Evolutionary conservation across 2,329 filamentous ascomycete species (phyloP).

Genomic region (Lojkania enalia): DNA sequence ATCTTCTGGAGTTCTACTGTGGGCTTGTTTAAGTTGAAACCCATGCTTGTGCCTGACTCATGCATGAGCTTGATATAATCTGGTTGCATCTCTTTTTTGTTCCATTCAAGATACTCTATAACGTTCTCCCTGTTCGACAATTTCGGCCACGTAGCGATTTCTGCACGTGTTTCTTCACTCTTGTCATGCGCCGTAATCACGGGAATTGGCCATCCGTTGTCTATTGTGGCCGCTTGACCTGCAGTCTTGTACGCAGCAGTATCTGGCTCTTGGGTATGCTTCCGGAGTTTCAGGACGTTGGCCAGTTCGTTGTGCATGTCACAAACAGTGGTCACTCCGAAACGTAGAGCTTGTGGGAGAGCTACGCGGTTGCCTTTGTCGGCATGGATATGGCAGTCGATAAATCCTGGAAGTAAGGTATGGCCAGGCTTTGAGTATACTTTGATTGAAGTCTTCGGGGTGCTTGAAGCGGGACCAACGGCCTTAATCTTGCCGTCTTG

Average conservation of each 20-base stretch:
- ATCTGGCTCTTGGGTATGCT: slow-evolving; percentile 32
- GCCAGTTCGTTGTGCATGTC: slow-evolving; percentile 51
- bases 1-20: slow-evolving; percentile 50
- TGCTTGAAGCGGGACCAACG: slow-evolving; percentile 25
- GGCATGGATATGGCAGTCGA: slow-evolving; percentile 56
- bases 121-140: slow-evolving; percentile 49
- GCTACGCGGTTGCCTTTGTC: slow-evolving; percentile 46
- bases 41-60: slow-evolving; percentile 50
- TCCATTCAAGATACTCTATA: slow-evolving; percentile 47
- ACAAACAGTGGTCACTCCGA: slow-evolving; percentile 57
- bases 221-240: slow-evolving; percentile 54
- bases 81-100: slow-evolving; percentile 44
- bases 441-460: slow-evolving; percentile 18
- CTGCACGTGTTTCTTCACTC: slow-evolving; percentile 39
- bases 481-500: slow-evolving; percentile 47
- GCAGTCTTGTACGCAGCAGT: slow-evolving; percentile 56
- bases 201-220: slow-evolving; percentile 56
- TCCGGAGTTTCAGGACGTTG: slow-evolving; percentile 33
- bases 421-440: slow-evolving; percentile 51
- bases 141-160: slow-evolving; percentile 54
- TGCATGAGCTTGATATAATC: slow-evolving; percentile 59
- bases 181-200: slow-evolving; percentile 48
- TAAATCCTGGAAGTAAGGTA: slow-evolving; percentile 55
- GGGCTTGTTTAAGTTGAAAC: slow-evolving; percentile 43
- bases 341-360: slow-evolving; percentile 51